A percentile compares a stretch with the other conserved stretches of the same genome.
Evolutionary conservation across 2,329 filamentous ascomycete species (phyloP).

Genomic region (Mycogone perniciosa): DNA sequence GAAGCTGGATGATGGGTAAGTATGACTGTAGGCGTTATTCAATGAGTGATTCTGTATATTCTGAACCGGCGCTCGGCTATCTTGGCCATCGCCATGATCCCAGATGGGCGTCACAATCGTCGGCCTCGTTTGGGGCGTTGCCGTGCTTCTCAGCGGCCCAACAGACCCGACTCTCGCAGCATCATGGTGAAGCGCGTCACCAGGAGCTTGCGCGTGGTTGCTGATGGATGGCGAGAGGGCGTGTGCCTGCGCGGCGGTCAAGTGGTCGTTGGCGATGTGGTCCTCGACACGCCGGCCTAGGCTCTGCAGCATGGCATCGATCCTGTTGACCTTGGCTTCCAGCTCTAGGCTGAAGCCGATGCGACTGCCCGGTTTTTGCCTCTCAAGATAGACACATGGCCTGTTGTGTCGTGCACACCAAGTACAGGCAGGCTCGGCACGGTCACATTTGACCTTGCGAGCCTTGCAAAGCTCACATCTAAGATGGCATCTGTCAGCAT

Average conservation of each 20-base stretch:
- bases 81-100: conserved; percentile 4
- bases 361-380: conserved; percentile 61
- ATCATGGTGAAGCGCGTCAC: conserved; percentile 19
- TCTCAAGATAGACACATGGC: conserved; percentile 61
- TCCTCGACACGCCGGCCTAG: conserved; percentile 37
- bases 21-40: conserved; percentile 2
- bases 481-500: not conserved
- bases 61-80: conserved; percentile 1
- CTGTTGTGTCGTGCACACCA: conserved; percentile 65
- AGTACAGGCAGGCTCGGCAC: conserved; percentile 56
- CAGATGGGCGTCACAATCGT: conserved; percentile 6
- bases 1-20: conserved; percentile 7
- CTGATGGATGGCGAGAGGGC: conserved; percentile 29
- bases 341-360: conserved; percentile 58
- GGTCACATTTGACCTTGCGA: conserved; percentile 43
- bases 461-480: conserved; percentile 41
- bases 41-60: not conserved
- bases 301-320: conserved; percentile 40
- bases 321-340: conserved; percentile 47
- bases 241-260: conserved; percentile 16
- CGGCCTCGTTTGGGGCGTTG: conserved; percentile 1
- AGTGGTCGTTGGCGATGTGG: conserved; percentile 32
- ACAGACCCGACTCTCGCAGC: not conserved
- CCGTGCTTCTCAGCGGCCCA: conserved; percentile 10
- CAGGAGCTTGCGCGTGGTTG: conserved; percentile 28